Percentiles rank a stretch among this genome's conserved stretches.
Evolutionary conservation across 345 rosid genomes (phyloP).

Genomic region (Arabis hirsuta): DNA sequence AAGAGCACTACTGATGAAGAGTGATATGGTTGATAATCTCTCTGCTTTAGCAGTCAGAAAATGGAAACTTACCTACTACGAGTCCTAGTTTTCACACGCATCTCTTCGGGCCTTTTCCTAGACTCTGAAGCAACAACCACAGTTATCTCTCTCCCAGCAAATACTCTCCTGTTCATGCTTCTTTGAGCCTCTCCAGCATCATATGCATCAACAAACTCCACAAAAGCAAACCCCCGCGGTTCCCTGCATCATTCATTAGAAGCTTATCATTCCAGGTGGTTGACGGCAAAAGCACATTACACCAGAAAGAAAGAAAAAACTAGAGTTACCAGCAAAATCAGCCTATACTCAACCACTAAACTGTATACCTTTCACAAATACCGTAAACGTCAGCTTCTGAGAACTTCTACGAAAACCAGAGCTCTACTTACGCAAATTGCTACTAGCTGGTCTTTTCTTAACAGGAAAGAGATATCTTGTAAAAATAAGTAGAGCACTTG

Average conservation of each 20-base stretch:
- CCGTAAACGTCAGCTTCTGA: constrained; percentile 49
- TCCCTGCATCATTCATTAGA: constrained; percentile 53
- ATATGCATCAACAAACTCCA: constrained; percentile 89
- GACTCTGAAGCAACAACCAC: constrained; percentile 91
- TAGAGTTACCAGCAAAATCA: constrained; percentile 36
- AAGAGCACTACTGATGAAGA: neutral
- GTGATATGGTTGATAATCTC: neutral
- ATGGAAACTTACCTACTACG: constrained; percentile 49
- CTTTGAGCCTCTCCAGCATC: constrained; percentile 91
- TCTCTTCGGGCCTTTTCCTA: constrained; percentile 97
- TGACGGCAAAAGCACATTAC: constrained; percentile 31
- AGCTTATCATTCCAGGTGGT: constrained; percentile 33
- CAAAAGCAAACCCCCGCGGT: constrained; percentile 98
- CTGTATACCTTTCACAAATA: constrained; percentile 45
- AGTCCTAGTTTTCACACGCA: constrained; percentile 77
- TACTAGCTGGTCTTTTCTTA: constrained; percentile 67
- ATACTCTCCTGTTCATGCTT: constrained; percentile 80
- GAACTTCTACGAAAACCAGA: constrained; percentile 52
- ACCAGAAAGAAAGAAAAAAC: neutral
- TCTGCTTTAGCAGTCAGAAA: constrained; percentile 4
- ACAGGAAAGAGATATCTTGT: constrained; percentile 76
- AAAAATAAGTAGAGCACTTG: constrained; percentile 71
- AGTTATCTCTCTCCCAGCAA: constrained; percentile 89
- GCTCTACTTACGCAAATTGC: constrained; percentile 53
- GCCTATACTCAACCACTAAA: constrained; percentile 42